A percentile compares a stretch with the other conserved stretches of the same genome.
Evolutionary conservation across 345 rosid genomes (phyloP).

Genomic region (Streptanthus diversifolius): DNA sequence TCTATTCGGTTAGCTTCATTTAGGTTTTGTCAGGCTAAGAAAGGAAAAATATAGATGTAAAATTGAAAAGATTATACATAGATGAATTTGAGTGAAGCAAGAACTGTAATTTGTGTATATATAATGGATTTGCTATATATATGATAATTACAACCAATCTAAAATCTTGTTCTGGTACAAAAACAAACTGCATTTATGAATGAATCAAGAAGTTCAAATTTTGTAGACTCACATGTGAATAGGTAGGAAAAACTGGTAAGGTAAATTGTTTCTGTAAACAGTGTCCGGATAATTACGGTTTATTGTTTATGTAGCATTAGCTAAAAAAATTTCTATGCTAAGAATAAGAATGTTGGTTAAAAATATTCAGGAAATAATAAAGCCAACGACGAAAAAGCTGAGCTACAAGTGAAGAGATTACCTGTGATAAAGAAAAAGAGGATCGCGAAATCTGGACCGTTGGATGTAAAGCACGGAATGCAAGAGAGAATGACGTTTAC

Average conservation of each 20-base stretch:
- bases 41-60: neutral
- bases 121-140: neutral
- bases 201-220: neutral
- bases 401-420: constrained; percentile 29
- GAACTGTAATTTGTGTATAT: neutral
- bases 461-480: constrained; percentile 36
- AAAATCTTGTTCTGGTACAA: neutral
- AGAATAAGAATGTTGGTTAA: neutral
- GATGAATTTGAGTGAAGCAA: neutral
- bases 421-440: constrained; percentile 34
- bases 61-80: neutral
- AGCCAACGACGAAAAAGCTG: constrained; percentile 36
- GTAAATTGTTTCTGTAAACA: neutral
- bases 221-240: neutral
- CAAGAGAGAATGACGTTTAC: constrained; percentile 36
- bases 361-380: constrained; percentile 18
- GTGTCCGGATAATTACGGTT: neutral
- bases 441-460: constrained; percentile 65
- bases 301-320: neutral
- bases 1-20: neutral
- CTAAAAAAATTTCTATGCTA: neutral
- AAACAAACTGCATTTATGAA: neutral
- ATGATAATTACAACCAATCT: neutral
- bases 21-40: neutral
- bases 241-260: neutral